Evolutionary conservation across 441 rosid genomes (phyloP), one percentile per base, ranked within the genome.

Genomic region (Jatropha multifida): DNA sequence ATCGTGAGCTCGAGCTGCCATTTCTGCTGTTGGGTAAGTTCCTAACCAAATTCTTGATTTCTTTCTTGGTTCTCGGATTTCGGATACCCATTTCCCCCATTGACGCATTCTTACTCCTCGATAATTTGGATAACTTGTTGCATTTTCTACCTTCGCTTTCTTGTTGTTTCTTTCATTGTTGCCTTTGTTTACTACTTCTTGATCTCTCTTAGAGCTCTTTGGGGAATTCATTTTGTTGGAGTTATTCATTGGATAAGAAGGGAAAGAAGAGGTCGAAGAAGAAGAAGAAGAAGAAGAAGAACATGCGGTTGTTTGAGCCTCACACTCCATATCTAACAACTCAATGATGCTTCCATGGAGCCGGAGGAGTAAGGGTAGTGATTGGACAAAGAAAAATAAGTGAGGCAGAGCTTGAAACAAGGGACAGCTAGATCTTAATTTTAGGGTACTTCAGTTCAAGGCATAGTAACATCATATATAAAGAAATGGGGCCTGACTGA

Each of bases 1-100:
- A 68, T 92, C 97, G 9, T 92, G 97, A 32, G 95, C 97, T 32
- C 95, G 84, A 41, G 97, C 95, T 2, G 95, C 97, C 97, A 92
- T 92, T 69, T 88, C 92, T 0, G 97, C 82, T 3, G 94, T 88
- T 23, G 88, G 81, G 81, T 89, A 92, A 67, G 94, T 87, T 3
- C 95, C 97, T 27, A 92, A 85, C 95, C 97, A 90, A n/a, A 92
- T 92, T 17, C 97, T 84, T 56, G 92, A 82, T 74, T 89, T 92
- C 64, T 90, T 89, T 56, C 85, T 83, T 1, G 97, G 97, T 75
- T 90, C 87, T 5, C 97, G 85, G 79, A 90, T 90, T 79, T 92
- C 97, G 1, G 97, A 89, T 69, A 92, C 96, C 96, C 94, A 92
- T 85, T 88, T 92, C 14, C 97, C 97, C 97, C 97, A 90, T 32